These are phyloP conservation scores for Solanum chacoense DNA, from an alignment of 305 asterid genomes.

Conservation along the genomic window DNA sequence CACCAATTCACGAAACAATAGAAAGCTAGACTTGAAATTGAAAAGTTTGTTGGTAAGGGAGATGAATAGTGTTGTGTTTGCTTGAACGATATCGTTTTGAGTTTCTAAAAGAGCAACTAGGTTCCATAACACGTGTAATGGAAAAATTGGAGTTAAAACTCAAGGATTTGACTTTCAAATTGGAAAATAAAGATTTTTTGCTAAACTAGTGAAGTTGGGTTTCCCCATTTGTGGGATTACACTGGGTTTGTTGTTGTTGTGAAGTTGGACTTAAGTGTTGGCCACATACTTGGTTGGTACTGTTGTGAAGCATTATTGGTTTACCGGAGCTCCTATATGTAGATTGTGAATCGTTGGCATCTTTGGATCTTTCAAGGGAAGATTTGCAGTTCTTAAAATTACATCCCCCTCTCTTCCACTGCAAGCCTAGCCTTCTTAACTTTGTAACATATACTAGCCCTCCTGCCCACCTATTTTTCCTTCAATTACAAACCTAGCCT, in stretches of 20 bases:
- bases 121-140: neutral
- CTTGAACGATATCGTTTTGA: neutral
- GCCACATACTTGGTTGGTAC: neutral
- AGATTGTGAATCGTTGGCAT: neutral
- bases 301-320: neutral
- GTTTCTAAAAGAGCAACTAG: neutral
- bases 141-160: neutral
- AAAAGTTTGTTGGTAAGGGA: neutral
- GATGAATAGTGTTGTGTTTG: neutral
- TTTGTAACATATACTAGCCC: neutral
- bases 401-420: neutral
- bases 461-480: neutral
- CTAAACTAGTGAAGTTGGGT: neutral
- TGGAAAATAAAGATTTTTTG: neutral
- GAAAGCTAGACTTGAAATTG: neutral
- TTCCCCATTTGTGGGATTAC: neutral
- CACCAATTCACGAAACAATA: neutral
- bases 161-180: neutral
- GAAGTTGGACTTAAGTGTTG: neutral
- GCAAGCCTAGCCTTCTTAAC: neutral
- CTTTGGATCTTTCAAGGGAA: neutral
- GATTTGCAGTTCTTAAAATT: neutral
- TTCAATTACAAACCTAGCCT: neutral
- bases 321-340: neutral
- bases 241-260: neutral